These are phyloP conservation scores for Pseudoperonospora humuli DNA, from an alignment of 352 stramenopile genomes.

Conservation along the genomic window DNA sequence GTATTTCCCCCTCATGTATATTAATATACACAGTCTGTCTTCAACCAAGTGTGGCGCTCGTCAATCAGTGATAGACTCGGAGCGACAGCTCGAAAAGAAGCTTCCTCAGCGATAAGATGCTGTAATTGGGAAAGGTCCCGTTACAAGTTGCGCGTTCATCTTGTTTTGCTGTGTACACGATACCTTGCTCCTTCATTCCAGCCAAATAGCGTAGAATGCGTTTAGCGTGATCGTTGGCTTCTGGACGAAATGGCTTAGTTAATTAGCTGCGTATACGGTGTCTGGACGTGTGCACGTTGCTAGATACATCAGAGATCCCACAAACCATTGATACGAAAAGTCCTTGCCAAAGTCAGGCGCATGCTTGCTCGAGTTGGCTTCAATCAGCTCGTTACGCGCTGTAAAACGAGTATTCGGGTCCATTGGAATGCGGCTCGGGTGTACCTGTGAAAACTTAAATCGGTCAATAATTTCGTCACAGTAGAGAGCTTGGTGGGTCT, in stretches of 20 bases:
- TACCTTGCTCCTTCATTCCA: not conserved
- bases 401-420: not conserved
- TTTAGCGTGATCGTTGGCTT: slow-evolving; percentile 1
- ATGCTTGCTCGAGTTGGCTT: not conserved
- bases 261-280: slow-evolving; percentile 11
- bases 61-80: too few species aligned
- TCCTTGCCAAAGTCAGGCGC: not conserved
- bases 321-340: slow-evolving; percentile 8
- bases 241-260: slow-evolving; percentile 21
- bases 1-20: too few species aligned
- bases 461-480: slow-evolving; percentile 4
- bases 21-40: too few species aligned
- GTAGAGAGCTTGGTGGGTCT: slow-evolving; percentile 5
- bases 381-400: not conserved
- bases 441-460: not conserved
- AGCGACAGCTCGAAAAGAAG: too few species aligned
- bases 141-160: too few species aligned
- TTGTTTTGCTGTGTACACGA: not conserved
- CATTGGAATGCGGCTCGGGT: not conserved
- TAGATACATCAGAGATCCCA: slow-evolving; percentile 25
- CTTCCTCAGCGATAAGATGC: too few species aligned
- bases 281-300: slow-evolving; percentile 19
- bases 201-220: not conserved
- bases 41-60: too few species aligned
- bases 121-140: too few species aligned